A percentile compares a stretch with the other conserved stretches of the same genome.
phyloP scores from a whole-genome alignment of 345 rosid genomes.

The Linum trigynum region DNA sequence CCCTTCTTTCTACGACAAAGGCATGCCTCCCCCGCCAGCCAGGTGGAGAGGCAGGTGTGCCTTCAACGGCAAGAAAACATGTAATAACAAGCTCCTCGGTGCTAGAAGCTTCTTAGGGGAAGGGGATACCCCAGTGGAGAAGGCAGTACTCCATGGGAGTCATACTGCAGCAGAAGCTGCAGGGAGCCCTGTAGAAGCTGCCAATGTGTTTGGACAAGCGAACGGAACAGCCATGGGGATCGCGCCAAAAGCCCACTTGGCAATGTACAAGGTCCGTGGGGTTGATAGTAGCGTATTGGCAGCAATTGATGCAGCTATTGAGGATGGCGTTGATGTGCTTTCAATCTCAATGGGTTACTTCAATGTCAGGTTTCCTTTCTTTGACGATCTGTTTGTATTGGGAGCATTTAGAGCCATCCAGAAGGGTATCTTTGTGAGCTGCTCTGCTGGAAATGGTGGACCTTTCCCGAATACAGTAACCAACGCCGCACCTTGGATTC shows the following conservation, averaged over 20 bases:
- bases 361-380: neutral
- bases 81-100: neutral
- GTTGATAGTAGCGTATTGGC: neutral
- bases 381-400: neutral
- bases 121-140: neutral
- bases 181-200: neutral
- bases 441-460: neutral
- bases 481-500: neutral
- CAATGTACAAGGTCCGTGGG: neutral
- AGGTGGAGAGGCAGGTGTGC: neutral
- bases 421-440: neutral
- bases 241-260: neutral
- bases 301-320: neutral
- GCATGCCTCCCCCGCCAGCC: neutral
- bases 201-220: neutral
- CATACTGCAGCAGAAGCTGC: neutral
- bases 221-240: neutral
- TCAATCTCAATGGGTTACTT: neutral
- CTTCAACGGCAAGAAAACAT: neutral
- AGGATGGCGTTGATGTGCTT: neutral
- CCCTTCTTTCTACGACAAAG: neutral
- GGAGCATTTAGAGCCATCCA: neutral
- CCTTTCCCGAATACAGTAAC: neutral
- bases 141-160: neutral
- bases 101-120: neutral